Evolutionary conservation across 1,139 yeast genomes (phyloP).

Genomic region (Saccharomyces pastorianus): DNA sequence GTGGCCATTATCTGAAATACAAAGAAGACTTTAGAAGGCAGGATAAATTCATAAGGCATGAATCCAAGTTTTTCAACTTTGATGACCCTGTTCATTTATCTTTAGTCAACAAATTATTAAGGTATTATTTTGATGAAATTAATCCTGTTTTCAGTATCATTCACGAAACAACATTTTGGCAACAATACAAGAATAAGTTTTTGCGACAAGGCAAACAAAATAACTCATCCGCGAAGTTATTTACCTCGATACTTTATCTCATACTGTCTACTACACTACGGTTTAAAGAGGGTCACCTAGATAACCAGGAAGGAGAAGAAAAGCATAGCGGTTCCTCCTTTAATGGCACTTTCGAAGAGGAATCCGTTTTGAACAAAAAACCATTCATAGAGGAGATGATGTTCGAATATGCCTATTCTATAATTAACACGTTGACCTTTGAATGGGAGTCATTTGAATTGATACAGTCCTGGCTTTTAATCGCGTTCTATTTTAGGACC

Average conservation of each 20-base stretch:
- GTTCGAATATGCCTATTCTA: slow-evolving; percentile 44
- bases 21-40: slow-evolving; percentile 19
- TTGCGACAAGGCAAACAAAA: slow-evolving; percentile 22
- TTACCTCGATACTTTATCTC: slow-evolving; percentile 45
- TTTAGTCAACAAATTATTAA: slow-evolving; percentile 29
- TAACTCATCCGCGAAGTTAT: slow-evolving; percentile 35
- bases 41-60: neutral
- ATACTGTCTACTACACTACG: slow-evolving; percentile 48
- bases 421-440: slow-evolving; percentile 44
- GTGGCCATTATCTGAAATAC: slow-evolving; percentile 42
- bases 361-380: slow-evolving; percentile 1
- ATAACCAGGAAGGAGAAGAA: slow-evolving; percentile 1
- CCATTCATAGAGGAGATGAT: slow-evolving; percentile 40
- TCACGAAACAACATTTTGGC: slow-evolving; percentile 48
- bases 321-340: slow-evolving; percentile 12
- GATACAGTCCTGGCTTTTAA: slow-evolving; percentile 54
- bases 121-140: slow-evolving; percentile 39
- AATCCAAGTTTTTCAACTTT: slow-evolving; percentile 7
- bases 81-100: slow-evolving; percentile 14
- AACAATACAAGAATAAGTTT: slow-evolving; percentile 35
- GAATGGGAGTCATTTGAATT: slow-evolving; percentile 65
- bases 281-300: slow-evolving; percentile 37
- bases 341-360: slow-evolving; percentile 30
- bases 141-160: slow-evolving; percentile 51
- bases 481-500: slow-evolving; percentile 46